phyloP scores from a whole-genome alignment of 768 basidiomycete species.

The Amanita inopinata region DNA sequence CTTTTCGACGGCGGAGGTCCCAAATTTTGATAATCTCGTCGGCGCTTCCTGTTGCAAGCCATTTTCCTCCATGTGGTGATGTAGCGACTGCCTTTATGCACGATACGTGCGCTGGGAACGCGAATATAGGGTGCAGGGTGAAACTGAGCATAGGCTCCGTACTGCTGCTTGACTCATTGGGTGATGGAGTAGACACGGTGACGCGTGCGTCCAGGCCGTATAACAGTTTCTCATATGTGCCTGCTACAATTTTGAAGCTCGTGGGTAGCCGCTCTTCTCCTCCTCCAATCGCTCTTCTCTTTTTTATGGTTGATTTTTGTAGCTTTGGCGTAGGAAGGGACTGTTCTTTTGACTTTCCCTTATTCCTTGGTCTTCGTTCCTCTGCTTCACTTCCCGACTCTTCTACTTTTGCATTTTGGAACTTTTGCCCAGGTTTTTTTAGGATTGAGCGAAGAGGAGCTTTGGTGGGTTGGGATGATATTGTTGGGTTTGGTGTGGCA shows the following conservation, averaged over 20 bases:
- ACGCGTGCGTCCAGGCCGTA: constrained; percentile 77
- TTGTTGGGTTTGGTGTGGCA: not conserved
- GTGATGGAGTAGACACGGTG: constrained; percentile 15
- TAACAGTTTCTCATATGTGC: constrained; percentile 93
- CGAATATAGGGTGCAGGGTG: constrained; percentile 73
- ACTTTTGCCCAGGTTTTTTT: constrained; percentile 3
- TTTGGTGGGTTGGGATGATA: not conserved
- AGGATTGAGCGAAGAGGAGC: not conserved
- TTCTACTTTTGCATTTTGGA: constrained; percentile 12
- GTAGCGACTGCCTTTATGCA: constrained; percentile 87
- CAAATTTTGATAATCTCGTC: constrained; percentile 97
- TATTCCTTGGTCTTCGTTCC: constrained; percentile 17
- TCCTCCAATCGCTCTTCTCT: constrained; percentile 12
- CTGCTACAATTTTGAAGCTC: constrained; percentile 81
- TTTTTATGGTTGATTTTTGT: not conserved
- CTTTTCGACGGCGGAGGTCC: constrained; percentile 87
- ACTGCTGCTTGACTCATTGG: constrained; percentile 11
- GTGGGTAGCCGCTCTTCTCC: constrained; percentile 28
- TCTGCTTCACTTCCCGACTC: constrained; percentile 8
- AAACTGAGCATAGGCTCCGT: constrained; percentile 18
- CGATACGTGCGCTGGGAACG: constrained; percentile 94
- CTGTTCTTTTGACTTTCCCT: constrained; percentile 14
- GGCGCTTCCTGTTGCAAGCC: constrained; percentile 91
- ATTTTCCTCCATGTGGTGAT: constrained; percentile 85
- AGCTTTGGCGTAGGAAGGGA: not conserved